These are phyloP conservation scores for Sphaerosporella brunnea DNA, from an alignment of 495 filamentous ascomycete genomes.

Conservation along the genomic window DNA sequence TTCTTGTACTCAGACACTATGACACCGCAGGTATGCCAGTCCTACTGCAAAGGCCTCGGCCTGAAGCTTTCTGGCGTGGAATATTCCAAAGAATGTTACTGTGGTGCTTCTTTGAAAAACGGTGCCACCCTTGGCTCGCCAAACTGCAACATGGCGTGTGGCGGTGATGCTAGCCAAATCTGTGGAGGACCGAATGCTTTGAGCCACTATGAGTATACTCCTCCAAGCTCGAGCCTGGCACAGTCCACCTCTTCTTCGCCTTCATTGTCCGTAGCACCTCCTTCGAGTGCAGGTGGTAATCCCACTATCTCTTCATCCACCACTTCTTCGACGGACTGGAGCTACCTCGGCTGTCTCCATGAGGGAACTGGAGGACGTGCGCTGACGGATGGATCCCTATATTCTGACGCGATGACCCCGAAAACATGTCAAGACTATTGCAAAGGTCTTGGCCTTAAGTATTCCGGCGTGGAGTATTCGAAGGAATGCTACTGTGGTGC, in stretches of 20 bases:
- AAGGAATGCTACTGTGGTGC: slow-evolving; percentile 55
- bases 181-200: slow-evolving; percentile 40
- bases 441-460: slow-evolving; percentile 29
- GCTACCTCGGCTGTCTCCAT: slow-evolving; percentile 44
- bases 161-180: slow-evolving; percentile 35
- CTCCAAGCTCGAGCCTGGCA: no score
- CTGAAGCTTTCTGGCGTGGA: slow-evolving; percentile 47
- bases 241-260: background rate
- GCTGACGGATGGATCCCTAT: slow-evolving; percentile 32
- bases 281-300: background rate
- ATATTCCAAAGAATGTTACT: slow-evolving; percentile 56
- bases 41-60: slow-evolving; percentile 25
- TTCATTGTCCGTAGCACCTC: background rate
- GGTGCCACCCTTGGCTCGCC: slow-evolving; percentile 19
- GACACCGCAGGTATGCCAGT: slow-evolving; percentile 34
- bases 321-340: slow-evolving; percentile 26
- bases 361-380: slow-evolving; percentile 43
- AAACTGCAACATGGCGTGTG: slow-evolving; percentile 38
- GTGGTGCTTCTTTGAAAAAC: slow-evolving; percentile 33
- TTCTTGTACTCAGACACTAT: slow-evolving; percentile 17
- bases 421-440: slow-evolving; percentile 37
- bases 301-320: slow-evolving; percentile 1
- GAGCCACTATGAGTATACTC: slow-evolving; percentile 34
- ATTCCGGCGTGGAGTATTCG: slow-evolving; percentile 51
- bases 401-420: slow-evolving; percentile 12